phyloP scores from a whole-genome alignment of 495 filamentous ascomycete species.

The Neurospora sp. region DNA sequence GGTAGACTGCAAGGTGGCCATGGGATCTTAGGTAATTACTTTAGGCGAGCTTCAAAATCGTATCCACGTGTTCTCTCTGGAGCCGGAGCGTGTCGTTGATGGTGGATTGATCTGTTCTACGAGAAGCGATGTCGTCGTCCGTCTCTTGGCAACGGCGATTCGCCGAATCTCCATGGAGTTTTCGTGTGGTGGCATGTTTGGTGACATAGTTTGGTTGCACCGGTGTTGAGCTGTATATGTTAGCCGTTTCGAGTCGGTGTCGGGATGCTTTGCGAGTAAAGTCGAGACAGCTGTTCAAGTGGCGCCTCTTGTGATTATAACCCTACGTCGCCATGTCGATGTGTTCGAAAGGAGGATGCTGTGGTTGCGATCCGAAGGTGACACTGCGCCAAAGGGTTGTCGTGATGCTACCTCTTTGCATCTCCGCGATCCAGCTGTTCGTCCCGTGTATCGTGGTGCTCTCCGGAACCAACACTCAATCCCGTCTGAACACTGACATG shows the following conservation, averaged over 20 bases:
- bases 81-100: background rate
- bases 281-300: background rate
- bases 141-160: background rate
- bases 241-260: background rate
- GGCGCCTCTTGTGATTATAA: background rate
- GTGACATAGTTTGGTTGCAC: background rate
- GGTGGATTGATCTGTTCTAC: background rate
- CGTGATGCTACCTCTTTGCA: background rate
- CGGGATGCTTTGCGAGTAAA: background rate
- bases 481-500: background rate
- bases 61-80: background rate
- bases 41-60: background rate
- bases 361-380: background rate
- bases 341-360: background rate
- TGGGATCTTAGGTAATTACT: conserved; percentile 20
- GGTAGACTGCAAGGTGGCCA: conserved; percentile 41
- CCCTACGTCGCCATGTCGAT: background rate
- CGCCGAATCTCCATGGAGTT: background rate
- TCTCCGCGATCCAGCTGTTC: background rate
- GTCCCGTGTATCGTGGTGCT: background rate
- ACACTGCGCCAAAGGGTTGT: background rate
- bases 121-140: background rate
- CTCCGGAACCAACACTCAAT: background rate
- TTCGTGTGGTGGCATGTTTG: background rate
- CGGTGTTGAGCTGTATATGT: background rate